These are phyloP conservation scores for Meyerozyma guilliermondii DNA, from an alignment of 1,139 yeast species.

Conservation along the genomic window DNA sequence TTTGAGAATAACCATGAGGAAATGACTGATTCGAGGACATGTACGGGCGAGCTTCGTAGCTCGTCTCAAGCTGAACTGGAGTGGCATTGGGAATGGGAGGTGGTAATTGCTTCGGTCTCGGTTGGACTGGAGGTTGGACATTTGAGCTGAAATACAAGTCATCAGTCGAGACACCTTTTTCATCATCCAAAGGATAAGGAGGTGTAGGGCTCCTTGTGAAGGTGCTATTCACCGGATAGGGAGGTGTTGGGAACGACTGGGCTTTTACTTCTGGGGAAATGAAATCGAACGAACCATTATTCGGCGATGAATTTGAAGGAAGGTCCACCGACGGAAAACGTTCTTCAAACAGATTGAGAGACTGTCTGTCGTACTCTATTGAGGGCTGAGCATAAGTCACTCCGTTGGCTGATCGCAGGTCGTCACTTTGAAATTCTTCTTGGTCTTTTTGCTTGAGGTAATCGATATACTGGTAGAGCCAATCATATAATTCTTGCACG, in stretches of 20 bases:
- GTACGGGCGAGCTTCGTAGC: background rate
- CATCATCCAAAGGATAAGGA: background rate
- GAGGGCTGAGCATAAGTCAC: background rate
- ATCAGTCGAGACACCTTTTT: background rate
- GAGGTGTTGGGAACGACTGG: background rate
- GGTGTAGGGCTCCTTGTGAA: background rate
- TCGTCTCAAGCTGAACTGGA: background rate
- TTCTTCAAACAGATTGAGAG: conserved; percentile 1
- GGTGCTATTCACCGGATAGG: background rate
- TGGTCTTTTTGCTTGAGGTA: conserved; percentile 32
- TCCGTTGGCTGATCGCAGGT: background rate
- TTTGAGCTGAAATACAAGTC: background rate
- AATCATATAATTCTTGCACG: conserved; percentile 31
- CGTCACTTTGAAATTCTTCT: background rate
- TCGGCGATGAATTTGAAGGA: background rate
- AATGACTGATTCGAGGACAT: background rate
- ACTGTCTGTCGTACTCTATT: background rate
- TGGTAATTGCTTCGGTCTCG: background rate
- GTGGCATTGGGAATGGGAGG: background rate
- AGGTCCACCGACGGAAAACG: background rate
- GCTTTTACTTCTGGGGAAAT: background rate
- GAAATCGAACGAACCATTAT: background rate
- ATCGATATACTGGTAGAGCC: conserved; percentile 40
- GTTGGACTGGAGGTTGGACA: background rate
- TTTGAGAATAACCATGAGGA: background rate